Conservation (phyloP, 208 protist species). For the Acanthamoeba castellanii region DNA sequence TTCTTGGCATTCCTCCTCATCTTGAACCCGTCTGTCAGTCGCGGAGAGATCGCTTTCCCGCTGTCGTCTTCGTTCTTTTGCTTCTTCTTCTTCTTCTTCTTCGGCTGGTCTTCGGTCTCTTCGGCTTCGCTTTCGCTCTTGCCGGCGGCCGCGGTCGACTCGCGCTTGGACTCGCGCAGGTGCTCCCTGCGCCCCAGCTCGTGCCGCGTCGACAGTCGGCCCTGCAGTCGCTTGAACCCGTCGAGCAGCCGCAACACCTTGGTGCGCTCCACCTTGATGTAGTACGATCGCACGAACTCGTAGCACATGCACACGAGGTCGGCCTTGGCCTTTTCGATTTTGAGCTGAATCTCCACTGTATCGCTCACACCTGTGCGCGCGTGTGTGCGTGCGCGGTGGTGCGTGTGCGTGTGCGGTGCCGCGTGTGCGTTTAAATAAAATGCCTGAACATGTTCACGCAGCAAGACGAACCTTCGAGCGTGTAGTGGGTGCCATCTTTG, state of each 20-base stretch:
- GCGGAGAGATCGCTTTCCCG: neutral
- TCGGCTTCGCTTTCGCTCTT: neutral
- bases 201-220: neutral
- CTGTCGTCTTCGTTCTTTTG: neutral
- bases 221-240: constrained; percentile 1
- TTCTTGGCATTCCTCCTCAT: no score
- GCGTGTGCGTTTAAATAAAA: neutral
- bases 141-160: neutral
- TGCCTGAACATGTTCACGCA: no score
- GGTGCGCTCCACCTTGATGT: neutral
- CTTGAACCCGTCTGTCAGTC: no score
- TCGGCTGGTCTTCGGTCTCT: neutral
- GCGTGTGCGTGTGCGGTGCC: no score
- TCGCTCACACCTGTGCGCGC: constrained; percentile 13
- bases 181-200: neutral
- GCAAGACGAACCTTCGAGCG: neutral
- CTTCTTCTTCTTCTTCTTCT: neutral
- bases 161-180: neutral
- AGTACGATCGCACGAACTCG: constrained; percentile 25
- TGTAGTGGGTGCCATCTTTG: constrained; percentile 48
- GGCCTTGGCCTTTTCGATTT: constrained; percentile 61
- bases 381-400: no score
- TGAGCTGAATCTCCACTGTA: constrained; percentile 63
- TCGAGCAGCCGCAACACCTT: neutral
- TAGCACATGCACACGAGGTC: constrained; percentile 59